These are phyloP conservation scores for Rutstroemia sp. DNA, from an alignment of 2,329 filamentous ascomycete species.

Conservation along the genomic window DNA sequence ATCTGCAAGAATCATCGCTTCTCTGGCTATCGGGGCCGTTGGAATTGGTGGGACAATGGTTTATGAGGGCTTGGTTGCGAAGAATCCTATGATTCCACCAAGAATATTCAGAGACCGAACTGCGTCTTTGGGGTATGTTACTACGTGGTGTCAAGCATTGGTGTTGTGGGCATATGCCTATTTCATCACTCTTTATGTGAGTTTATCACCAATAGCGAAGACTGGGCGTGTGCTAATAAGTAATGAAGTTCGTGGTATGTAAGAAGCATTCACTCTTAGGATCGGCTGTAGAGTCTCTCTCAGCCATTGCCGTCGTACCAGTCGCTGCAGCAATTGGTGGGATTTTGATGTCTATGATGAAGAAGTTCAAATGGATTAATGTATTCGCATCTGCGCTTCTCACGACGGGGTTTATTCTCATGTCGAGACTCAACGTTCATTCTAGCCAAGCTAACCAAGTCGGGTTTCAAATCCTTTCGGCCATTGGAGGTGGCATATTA, in stretches of 20 bases:
- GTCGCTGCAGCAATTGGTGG: conserved; percentile 4
- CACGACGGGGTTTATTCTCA: conserved; percentile 8
- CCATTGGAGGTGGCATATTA: conserved; percentile 11
- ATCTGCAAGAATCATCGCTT: conserved; percentile 51
- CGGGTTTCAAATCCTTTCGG: conserved; percentile 14
- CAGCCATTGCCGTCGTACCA: neutral
- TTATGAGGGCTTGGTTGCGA: conserved; percentile 36
- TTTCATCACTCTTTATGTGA: conserved; percentile 13
- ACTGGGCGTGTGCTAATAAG: neutral
- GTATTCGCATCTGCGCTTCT: conserved; percentile 2
- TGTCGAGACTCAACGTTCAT: conserved; percentile 9
- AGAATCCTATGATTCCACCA: conserved; percentile 30
- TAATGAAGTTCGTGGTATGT: neutral
- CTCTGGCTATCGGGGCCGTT: conserved; percentile 44
- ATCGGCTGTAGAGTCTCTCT: neutral
- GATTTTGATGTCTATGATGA: conserved; percentile 7
- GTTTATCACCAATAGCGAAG: neutral
- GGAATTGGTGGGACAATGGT: conserved; percentile 43
- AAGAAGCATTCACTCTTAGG: neutral
- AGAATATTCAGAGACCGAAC: conserved; percentile 37
- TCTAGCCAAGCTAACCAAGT: conserved; percentile 10
- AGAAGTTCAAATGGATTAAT: conserved; percentile 11
- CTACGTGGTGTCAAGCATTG: conserved; percentile 12
- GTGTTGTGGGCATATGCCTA: conserved; percentile 15
- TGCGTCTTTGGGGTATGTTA: conserved; percentile 32